Evolutionary conservation across 1,139 yeast species (phyloP).

Genomic region (Scheffersomyces lignicola): DNA sequence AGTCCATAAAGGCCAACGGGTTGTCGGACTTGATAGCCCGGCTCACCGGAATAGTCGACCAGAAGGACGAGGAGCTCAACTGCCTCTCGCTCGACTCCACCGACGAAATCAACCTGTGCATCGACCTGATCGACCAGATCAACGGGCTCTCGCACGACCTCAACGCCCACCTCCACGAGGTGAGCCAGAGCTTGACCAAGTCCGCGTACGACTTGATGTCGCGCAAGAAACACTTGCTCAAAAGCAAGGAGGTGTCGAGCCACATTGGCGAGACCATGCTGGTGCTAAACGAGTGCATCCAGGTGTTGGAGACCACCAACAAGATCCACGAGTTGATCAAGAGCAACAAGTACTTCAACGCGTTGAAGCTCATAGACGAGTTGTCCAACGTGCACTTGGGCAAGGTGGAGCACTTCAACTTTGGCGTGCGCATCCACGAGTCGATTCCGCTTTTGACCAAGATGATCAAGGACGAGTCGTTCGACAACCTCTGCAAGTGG

Average conservation of each 20-base stretch:
- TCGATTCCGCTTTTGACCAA: slow-evolving; percentile 78
- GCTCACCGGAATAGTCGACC: slow-evolving; percentile 56
- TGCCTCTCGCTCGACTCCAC: slow-evolving; percentile 63
- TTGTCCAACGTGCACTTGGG: slow-evolving; percentile 65
- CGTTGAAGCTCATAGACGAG: slow-evolving; percentile 80
- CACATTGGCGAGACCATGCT: slow-evolving; percentile 65
- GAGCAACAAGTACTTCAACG: slow-evolving; percentile 77
- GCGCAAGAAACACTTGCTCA: slow-evolving; percentile 55
- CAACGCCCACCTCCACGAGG: slow-evolving; percentile 50
- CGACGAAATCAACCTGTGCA: slow-evolving; percentile 52
- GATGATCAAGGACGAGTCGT: slow-evolving; percentile 77
- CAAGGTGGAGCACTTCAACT: slow-evolving; percentile 72
- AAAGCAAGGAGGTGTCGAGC: slow-evolving; percentile 55
- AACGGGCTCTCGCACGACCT: slow-evolving; percentile 54
- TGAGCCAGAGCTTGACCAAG: slow-evolving; percentile 54
- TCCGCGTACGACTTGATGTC: slow-evolving; percentile 66
- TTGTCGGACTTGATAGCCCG: slow-evolving; percentile 57
- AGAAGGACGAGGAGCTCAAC: slow-evolving; percentile 66
- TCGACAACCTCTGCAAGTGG: slow-evolving; percentile 72
- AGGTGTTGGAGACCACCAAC: slow-evolving; percentile 82
- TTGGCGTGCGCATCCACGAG: slow-evolving; percentile 67
- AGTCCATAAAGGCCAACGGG: slow-evolving; percentile 58
- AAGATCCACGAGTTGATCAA: slow-evolving; percentile 80
- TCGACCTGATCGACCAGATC: slow-evolving; percentile 58
- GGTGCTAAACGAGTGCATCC: slow-evolving; percentile 68